phyloP scores from a whole-genome alignment of 371 early-diverging fungal genomes.

The Syncephalastrum monosporum region DNA sequence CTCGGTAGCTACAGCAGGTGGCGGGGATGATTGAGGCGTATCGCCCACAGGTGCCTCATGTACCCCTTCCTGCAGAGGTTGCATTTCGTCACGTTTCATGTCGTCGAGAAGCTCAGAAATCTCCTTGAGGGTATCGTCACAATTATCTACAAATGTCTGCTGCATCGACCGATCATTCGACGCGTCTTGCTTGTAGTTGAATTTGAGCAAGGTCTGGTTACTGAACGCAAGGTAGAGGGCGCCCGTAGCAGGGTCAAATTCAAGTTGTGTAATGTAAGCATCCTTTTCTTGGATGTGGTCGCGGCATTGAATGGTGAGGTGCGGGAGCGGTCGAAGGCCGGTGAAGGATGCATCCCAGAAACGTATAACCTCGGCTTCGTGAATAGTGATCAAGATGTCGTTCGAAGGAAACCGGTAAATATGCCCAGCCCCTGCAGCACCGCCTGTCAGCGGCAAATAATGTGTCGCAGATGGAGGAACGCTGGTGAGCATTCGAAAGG shows the following conservation, averaged over 20 bases:
- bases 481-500: conserved; percentile 26
- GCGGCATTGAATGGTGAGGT: conserved; percentile 33
- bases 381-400: conserved; percentile 52
- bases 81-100: conserved; percentile 18
- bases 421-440: conserved; percentile 38
- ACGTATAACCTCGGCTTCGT: conserved; percentile 40
- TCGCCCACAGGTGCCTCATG: conserved; percentile 4
- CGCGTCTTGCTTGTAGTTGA: conserved; percentile 11
- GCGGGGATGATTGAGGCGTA: background rate
- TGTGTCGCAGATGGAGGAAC: conserved; percentile 8
- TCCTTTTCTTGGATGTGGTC: conserved; percentile 14
- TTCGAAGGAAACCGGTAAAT: conserved; percentile 41
- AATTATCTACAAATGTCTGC: conserved; percentile 25
- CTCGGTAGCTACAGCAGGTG: no score
- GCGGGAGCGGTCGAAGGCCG: conserved; percentile 46
- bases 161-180: background rate
- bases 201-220: conserved; percentile 29
- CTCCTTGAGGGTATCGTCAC: conserved; percentile 40
- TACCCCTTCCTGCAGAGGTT: background rate
- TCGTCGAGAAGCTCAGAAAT: conserved; percentile 35
- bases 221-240: conserved; percentile 39
- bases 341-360: conserved; percentile 60
- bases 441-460: conserved; percentile 54
- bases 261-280: conserved; percentile 31
- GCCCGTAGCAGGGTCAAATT: conserved; percentile 33